phyloP scores from a whole-genome alignment of 495 filamentous ascomycete genomes.

The Xylaria bambusicola region DNA sequence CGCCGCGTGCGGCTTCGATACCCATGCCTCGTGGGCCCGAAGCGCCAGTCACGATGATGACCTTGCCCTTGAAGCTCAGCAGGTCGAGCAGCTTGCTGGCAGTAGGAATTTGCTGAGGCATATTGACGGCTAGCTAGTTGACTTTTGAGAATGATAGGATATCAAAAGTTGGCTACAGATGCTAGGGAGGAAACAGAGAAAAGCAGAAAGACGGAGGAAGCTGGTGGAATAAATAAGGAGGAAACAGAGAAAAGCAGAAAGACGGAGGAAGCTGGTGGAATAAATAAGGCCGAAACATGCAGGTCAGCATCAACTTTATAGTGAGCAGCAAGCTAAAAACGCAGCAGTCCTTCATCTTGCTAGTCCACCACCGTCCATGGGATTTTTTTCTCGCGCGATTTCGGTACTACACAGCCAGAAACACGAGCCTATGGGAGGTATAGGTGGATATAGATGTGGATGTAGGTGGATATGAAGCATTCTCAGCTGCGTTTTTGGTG shows the following conservation, averaged over 20 bases:
- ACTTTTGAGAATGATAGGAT: too few relatives aligned
- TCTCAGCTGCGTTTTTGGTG: slow-evolving; percentile 7
- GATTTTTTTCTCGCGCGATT: background rate
- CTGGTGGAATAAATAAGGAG: too few relatives aligned
- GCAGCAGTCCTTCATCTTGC: background rate
- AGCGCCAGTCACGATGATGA: slow-evolving; percentile 55
- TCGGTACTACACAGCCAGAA: slow-evolving; percentile 7
- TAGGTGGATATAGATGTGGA: slow-evolving; percentile 5
- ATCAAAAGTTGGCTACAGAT: too few relatives aligned
- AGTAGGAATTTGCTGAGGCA: slow-evolving; percentile 37
- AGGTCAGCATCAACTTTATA: too few relatives aligned
- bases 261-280: background rate
- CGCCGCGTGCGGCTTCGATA: slow-evolving; percentile 47
- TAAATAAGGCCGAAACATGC: too few relatives aligned
- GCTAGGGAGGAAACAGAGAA: too few relatives aligned
- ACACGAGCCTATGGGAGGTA: background rate
- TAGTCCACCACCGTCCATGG: background rate
- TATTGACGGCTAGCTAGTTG: slow-evolving; percentile 16
- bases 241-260: too few relatives aligned
- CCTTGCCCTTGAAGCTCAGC: slow-evolving; percentile 56
- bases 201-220: too few relatives aligned
- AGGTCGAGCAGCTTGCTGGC: slow-evolving; percentile 40
- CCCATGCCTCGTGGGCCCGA: slow-evolving; percentile 56
- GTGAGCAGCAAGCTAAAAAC: background rate
- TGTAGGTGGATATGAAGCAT: slow-evolving; percentile 8